Evolutionary conservation across 345 rosid species (phyloP).

Genomic region (Cardamine chenopodiifolia): DNA sequence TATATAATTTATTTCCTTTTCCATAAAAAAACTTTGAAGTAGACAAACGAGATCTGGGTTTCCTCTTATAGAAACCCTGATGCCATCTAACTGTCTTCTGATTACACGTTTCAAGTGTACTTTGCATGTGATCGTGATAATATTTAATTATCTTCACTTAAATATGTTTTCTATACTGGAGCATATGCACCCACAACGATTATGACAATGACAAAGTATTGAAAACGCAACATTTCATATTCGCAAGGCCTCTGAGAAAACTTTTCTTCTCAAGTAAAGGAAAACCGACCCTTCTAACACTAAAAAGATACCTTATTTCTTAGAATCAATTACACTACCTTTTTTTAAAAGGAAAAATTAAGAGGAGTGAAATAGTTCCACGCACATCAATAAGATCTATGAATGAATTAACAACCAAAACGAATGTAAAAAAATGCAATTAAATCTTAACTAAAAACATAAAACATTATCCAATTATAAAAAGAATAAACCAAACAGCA

Average conservation of each 20-base stretch:
- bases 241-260: neutral
- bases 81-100: constrained; percentile 13
- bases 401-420: neutral
- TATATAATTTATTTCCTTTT: constrained; percentile 9
- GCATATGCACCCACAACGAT: constrained; percentile 27
- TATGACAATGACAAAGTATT: neutral
- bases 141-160: neutral
- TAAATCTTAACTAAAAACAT: too few relatives aligned
- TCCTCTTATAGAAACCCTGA: constrained; percentile 42
- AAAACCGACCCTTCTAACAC: neutral
- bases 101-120: constrained; percentile 34
- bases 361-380: neutral
- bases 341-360: neutral
- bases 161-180: neutral
- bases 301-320: neutral
- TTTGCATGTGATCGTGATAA: constrained; percentile 25
- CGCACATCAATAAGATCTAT: neutral
- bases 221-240: constrained; percentile 14
- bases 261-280: neutral
- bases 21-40: constrained; percentile 18
- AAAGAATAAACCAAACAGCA: neutral
- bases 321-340: neutral
- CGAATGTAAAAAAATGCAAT: neutral
- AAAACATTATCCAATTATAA: too few relatives aligned
- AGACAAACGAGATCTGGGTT: constrained; percentile 22